A percentile compares a stretch with the other conserved stretches of the same genome.
Evolutionary conservation across 139 green algal species (phyloP).

Genomic region (Chlamydomonas schloesseri): DNA sequence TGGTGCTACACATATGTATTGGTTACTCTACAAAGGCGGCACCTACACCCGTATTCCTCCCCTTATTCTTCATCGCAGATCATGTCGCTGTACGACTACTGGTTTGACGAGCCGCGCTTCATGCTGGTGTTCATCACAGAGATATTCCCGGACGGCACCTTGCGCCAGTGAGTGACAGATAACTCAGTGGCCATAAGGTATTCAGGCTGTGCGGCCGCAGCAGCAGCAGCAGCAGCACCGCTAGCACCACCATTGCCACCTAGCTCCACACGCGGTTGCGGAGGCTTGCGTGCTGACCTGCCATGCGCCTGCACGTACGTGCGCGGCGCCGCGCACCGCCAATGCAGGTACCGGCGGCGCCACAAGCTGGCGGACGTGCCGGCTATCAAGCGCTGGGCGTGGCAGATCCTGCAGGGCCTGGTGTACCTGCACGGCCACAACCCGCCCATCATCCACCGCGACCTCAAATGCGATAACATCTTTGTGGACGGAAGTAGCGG

Average conservation of each 20-base stretch:
- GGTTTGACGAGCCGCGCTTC: slow-evolving; percentile 39
- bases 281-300: too few relatives aligned
- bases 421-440: slow-evolving; percentile 96
- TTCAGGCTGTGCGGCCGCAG: too few relatives aligned
- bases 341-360: slow-evolving; percentile 79
- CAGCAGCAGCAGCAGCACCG: too few relatives aligned
- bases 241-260: too few relatives aligned
- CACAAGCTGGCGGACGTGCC: slow-evolving; percentile 51
- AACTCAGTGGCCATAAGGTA: too few relatives aligned
- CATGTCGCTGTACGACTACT: slow-evolving; percentile 59
- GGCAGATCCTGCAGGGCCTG: slow-evolving; percentile 95
- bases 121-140: slow-evolving; percentile 69
- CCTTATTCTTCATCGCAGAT: too few relatives aligned
- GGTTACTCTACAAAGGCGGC: too few relatives aligned
- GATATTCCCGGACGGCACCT: slow-evolving; percentile 34
- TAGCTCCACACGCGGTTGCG: too few relatives aligned
- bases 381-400: slow-evolving; percentile 92
- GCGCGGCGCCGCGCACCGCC: too few relatives aligned
- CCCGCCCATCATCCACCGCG: slow-evolving; percentile 72
- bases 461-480: slow-evolving; percentile 96
- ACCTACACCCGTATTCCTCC: too few relatives aligned
- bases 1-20: too few relatives aligned
- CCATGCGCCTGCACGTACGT: too few relatives aligned
- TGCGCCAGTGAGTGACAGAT: slow-evolving; percentile 58
- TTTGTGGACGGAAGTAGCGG: slow-evolving; percentile 92